These are phyloP conservation scores for Yarrowia sp. DNA, from an alignment of 805 yeast species.

Conservation along the genomic window DNA sequence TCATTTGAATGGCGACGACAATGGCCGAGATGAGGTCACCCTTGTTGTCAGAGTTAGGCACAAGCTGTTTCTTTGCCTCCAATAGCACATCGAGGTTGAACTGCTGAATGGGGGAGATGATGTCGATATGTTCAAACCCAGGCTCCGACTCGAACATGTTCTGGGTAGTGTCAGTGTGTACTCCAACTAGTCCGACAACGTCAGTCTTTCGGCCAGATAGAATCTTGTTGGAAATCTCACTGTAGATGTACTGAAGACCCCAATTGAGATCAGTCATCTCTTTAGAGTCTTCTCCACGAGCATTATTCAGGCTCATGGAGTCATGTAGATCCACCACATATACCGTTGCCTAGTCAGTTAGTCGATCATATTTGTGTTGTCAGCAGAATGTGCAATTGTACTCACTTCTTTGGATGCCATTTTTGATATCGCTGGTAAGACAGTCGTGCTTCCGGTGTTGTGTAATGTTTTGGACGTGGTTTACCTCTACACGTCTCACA, in stretches of 20 bases:
- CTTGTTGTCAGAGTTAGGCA: constrained; percentile 10
- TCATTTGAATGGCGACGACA: constrained; percentile 40
- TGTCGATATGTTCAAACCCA: neutral
- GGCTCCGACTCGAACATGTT: neutral
- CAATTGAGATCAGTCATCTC: constrained; percentile 29
- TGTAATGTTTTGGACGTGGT: neutral
- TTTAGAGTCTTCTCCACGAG: constrained; percentile 8
- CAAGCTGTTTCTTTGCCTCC: constrained; percentile 22
- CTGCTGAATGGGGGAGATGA: constrained; percentile 4
- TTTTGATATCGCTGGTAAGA: neutral
- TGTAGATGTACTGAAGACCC: constrained; percentile 43
- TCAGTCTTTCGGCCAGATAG: constrained; percentile 34
- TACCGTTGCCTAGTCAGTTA: constrained; percentile 39
- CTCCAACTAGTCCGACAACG: constrained; percentile 33
- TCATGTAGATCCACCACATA: constrained; percentile 52
- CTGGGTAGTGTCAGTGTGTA: constrained; percentile 29
- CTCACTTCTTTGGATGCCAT: constrained; percentile 22
- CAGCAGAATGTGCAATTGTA: neutral
- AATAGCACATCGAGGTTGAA: constrained; percentile 24
- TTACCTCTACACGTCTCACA: neutral
- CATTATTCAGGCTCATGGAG: constrained; percentile 32
- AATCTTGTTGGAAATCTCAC: constrained; percentile 38
- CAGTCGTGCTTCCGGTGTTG: neutral
- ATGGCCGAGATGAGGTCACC: constrained; percentile 31
- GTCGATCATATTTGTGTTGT: neutral